phyloP scores from a whole-genome alignment of 441 rosid species.

The Metrosideros polymorpha region DNA sequence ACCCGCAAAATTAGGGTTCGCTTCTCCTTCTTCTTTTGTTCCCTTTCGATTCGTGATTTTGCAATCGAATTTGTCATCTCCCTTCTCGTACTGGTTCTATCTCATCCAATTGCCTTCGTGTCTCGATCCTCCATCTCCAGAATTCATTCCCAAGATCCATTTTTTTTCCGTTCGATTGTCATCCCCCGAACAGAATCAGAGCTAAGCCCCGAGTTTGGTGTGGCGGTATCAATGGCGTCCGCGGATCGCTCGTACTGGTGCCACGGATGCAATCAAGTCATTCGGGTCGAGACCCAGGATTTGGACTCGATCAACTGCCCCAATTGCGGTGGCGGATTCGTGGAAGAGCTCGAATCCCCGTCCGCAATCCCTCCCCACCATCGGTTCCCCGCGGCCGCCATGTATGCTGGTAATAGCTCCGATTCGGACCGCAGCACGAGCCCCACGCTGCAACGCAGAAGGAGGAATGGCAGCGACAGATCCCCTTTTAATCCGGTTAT shows the following conservation, averaged over 20 bases:
- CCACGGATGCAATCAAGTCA: slow-evolving; percentile 35
- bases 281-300: slow-evolving; percentile 8
- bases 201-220: background rate
- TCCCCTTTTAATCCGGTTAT: slow-evolving; percentile 56
- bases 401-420: slow-evolving; percentile 3
- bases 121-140: background rate
- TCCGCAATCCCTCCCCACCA: slow-evolving; percentile 15
- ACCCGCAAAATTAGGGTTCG: background rate
- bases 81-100: background rate
- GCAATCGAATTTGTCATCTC: background rate
- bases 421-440: slow-evolving; percentile 1
- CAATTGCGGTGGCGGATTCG: slow-evolving; percentile 38
- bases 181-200: background rate
- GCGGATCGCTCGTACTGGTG: slow-evolving; percentile 39
- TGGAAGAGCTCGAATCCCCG: slow-evolving; percentile 25
- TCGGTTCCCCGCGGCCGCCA: slow-evolving; percentile 12
- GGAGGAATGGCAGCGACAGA: slow-evolving; percentile 30
- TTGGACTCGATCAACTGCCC: slow-evolving; percentile 34
- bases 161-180: background rate
- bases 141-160: background rate
- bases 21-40: background rate
- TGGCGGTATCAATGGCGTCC: slow-evolving; percentile 15
- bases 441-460: slow-evolving; percentile 18
- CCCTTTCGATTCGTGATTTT: background rate
- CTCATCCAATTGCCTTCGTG: background rate